phyloP scores from a whole-genome alignment of 2,329 filamentous ascomycete genomes.

The Talaromyces sp. region DNA sequence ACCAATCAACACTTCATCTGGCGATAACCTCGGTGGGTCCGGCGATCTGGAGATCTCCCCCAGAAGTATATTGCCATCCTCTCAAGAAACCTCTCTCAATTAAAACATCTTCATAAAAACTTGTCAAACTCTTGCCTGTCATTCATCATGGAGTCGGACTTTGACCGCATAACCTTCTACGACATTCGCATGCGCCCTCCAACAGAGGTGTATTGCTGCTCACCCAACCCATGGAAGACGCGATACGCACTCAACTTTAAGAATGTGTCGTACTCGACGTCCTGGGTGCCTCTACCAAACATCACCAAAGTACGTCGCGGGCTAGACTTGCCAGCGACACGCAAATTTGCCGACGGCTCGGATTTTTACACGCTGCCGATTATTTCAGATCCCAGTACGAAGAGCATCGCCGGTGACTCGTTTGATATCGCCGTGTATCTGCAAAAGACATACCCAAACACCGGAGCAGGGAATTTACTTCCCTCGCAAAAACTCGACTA shows the following conservation, averaged over 20 bases:
- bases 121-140: neutral
- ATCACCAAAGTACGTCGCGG: conserved; percentile 44
- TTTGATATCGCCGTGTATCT: conserved; percentile 62
- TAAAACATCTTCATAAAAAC: neutral
- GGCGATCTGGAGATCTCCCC: neutral
- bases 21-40: neutral
- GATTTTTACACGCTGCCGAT: conserved; percentile 60
- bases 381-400: conserved; percentile 43
- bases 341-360: conserved; percentile 52
- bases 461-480: conserved; percentile 47
- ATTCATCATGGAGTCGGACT: neutral
- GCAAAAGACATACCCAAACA: conserved; percentile 46
- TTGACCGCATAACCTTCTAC: conserved; percentile 37
- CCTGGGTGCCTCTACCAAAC: conserved; percentile 52
- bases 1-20: neutral
- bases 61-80: neutral
- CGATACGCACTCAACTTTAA: conserved; percentile 50
- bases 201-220: conserved; percentile 12
- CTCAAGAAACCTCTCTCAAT: neutral
- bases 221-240: conserved; percentile 51
- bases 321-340: conserved; percentile 46
- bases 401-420: conserved; percentile 52
- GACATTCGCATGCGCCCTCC: conserved; percentile 42
- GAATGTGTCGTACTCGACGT: conserved; percentile 41
- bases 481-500: conserved; percentile 39